phyloP scores from a whole-genome alignment of 768 basidiomycete species.

The Atractiella rhizophila region DNA sequence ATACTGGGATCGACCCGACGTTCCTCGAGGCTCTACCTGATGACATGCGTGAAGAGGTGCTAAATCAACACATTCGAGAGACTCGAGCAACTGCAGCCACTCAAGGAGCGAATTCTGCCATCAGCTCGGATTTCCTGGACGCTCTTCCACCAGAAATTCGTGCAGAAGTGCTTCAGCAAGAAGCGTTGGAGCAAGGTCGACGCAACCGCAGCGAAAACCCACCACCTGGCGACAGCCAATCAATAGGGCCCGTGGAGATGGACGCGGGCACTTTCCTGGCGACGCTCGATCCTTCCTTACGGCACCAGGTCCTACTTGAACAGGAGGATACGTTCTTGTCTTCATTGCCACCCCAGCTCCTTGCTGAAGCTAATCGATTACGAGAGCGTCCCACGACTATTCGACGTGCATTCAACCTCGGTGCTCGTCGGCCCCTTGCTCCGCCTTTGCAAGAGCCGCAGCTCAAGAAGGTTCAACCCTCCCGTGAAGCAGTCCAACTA shows the following conservation, averaged over 20 bases:
- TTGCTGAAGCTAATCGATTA: constrained; percentile 68
- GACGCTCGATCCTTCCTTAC: constrained; percentile 62
- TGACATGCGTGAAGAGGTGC: constrained; percentile 93
- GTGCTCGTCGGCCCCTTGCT: not conserved
- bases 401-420: no score
- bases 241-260: constrained; percentile 34
- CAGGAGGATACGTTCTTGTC: constrained; percentile 54
- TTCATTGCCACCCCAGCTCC: constrained; percentile 55
- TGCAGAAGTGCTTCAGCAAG: constrained; percentile 88
- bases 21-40: constrained; percentile 94
- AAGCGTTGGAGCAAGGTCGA: constrained; percentile 55
- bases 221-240: not conserved
- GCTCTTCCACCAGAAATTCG: constrained; percentile 88
- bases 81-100: constrained; percentile 39
- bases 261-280: constrained; percentile 80
- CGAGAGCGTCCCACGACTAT: no score
- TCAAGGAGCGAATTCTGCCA: constrained; percentile 28
- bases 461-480: not conserved
- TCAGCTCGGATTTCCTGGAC: constrained; percentile 83
- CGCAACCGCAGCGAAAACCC: constrained; percentile 10
- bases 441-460: not conserved
- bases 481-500: constrained; percentile 71
- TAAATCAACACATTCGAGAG: constrained; percentile 89
- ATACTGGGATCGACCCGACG: constrained; percentile 91
- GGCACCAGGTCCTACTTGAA: constrained; percentile 71